Evolutionary conservation across 139 green algal genomes (phyloP), one percentile per base, ranked within the genome.

Genomic region (Chlorella ohadii): DNA sequence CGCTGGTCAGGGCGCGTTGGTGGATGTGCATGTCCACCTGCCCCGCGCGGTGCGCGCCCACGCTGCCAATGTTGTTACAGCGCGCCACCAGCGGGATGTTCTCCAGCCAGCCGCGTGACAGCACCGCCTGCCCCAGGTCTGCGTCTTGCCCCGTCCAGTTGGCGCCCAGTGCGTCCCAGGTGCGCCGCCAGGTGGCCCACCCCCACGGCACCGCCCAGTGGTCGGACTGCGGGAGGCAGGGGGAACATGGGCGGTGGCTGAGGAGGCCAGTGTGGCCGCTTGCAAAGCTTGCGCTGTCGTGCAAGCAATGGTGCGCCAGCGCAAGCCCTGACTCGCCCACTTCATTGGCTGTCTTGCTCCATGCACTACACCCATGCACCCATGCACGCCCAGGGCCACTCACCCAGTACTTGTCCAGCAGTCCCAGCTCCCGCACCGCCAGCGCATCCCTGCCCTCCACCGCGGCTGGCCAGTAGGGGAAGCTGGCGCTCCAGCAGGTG

Each of bases 61-160:
- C 76, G 36, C 36, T 72, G 76, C 76, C 76, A 39, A 82, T 82
- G 76, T 82, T 82, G 76, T 82, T 82, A 59, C 76, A 82, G 36
- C 76, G 56, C 20, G 76, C 57, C 59, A 82, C 59, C 34, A 82
- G 76, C 36, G 76, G 76, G 59, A 82, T 82, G 36, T 38, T 82
- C 27, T 82, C 76, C 36, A 61, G 38, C 76, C 76, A 72, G 38
- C 76, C 76, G 3, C 28, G 36, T 27, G 25, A 39, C 27, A 39
- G 41, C 6, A 82, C 39, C 15, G 59, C 57, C 16, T 44, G 56
- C 47, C 36, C 76, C 23, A 82, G 76, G 20, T 82, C 41, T 27
- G 71, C 23, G 57, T 82, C 76, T 22, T 57, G 76, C 12, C 76
- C 76, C 23, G 13, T 82, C 76, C 76, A 82, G 16, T 67, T 63